Base-by-base conservation (phyloP, 805 yeast genomes). In the Hanseniaspora thailandica region DNA sequence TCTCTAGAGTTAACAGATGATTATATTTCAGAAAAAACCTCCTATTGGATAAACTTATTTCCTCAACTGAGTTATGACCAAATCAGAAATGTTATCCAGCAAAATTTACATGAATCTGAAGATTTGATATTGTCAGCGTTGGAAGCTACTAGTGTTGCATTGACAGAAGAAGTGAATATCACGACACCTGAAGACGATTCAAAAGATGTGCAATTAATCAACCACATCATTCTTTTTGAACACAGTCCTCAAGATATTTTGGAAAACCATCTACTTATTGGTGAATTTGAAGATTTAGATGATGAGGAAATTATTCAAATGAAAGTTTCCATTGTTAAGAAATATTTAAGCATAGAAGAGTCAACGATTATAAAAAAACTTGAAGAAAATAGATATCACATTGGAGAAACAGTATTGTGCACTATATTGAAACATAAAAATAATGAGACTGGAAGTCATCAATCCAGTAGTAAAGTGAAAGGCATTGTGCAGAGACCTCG, bases 21-120 rank as follows among this genome's bases (percentile, higher is more conserved):
- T 54, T 70, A 65, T 15, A 60, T 71, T 1, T 54, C 61, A 1
- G 72, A 69, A 34, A 58, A 61, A 1, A 54, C 69, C 9, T 52
- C 69, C 9, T 62, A 59, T 58, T 60, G 66, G 55, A 59, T 61
- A 54, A 35, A 52, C 1, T 36, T 58, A 2, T 35, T 49, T 19
- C 46, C 47, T 1, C 52, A 55, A 22, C 19, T 54, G 15, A 17
- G 25, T 6, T 28, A 38, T 26, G 15, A 19, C 12, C 36, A 30
- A 45, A 25, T 40, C 38, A 19, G 54, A 30, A 15, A 33, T n/a
- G 17, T 35, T 10, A 31, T 19, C 6, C 30, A 41, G 8, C 33
- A 44, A 17, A 38, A 45, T 20, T 23, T 35, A 6, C 15, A 45
- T n/a, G 40, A 43, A 60, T 5, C 34, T 25, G 38, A 28, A 7